phyloP scores from a whole-genome alignment of 371 early-diverging fungal species.

The Phascolomyces articulosus region DNA sequence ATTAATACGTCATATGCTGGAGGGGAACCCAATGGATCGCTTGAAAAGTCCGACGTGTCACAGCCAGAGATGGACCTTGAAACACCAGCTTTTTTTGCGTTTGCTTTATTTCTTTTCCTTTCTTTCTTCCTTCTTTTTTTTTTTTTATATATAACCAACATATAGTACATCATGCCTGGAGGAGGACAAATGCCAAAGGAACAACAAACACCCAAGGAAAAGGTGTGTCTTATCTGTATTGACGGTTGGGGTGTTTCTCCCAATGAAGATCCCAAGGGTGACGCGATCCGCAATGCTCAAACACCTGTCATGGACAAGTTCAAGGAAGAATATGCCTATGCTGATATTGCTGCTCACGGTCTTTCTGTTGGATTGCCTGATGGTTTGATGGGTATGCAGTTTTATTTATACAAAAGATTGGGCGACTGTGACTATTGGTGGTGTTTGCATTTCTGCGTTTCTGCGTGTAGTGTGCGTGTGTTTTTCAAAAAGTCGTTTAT shows the following conservation, averaged over 20 bases:
- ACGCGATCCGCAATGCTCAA: conserved; percentile 93
- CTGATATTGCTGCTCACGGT: conserved; percentile 94
- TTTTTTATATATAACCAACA: conserved; percentile 10
- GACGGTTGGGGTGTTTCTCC: conserved; percentile 97
- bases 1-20: conserved; percentile 4
- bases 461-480: no score
- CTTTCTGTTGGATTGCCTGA: conserved; percentile 97
- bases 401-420: no score
- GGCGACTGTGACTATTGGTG: no score
- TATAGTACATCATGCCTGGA: conserved; percentile 48
- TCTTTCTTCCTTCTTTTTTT: conserved; percentile 7
- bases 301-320: conserved; percentile 94
- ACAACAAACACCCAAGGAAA: conserved; percentile 53
- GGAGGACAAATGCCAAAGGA: conserved; percentile 55
- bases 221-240: conserved; percentile 83
- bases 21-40: background rate
- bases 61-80: background rate
- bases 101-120: background rate
- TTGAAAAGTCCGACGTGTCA: background rate
- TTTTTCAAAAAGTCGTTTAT: no score
- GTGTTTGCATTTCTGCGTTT: no score
- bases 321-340: conserved; percentile 73
- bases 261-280: conserved; percentile 72
- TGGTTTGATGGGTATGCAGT: conserved; percentile 83
- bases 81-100: background rate